phyloP scores from a whole-genome alignment of 164 flowering plant species.

The Piper betle region DNA sequence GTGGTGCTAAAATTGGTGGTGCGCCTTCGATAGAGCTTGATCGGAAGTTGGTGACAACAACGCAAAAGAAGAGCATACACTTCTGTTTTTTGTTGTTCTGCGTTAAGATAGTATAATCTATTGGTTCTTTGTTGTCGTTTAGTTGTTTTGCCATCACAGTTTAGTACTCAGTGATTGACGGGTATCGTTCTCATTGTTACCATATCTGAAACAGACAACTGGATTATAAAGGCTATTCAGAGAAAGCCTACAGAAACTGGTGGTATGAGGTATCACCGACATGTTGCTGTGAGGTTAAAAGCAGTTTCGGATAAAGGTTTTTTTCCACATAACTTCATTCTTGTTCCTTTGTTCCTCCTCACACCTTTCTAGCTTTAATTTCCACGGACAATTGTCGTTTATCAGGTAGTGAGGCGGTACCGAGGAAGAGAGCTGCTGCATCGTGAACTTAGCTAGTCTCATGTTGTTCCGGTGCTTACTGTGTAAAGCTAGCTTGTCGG shows the following conservation, averaged over 20 bases:
- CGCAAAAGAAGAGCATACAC: no score
- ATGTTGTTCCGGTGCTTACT: no score
- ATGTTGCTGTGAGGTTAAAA: constrained; percentile 49
- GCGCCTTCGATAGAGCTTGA: no score
- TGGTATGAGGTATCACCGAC: constrained; percentile 55
- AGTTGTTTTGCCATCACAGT: no score
- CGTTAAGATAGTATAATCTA: no score
- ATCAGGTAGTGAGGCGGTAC: constrained; percentile 44
- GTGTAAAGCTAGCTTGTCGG: no score
- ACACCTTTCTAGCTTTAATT: neutral
- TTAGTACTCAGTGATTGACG: neutral
- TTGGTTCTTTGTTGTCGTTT: no score
- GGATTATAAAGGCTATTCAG: constrained; percentile 58
- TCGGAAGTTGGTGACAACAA: no score
- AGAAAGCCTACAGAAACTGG: constrained; percentile 67
- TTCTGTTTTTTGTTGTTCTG: no score
- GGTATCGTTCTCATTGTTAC: neutral
- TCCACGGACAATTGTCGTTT: neutral
- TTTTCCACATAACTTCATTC: neutral
- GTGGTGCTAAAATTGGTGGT: no score
- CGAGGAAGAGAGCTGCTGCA: constrained; percentile 37
- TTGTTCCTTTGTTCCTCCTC: neutral
- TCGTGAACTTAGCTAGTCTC: constrained; percentile 1
- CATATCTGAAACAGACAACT: constrained; percentile 27
- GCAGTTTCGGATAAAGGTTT: constrained; percentile 49